Percentiles rank a stretch among this genome's conserved stretches.
These are phyloP conservation scores for Maudiozyma pseudohumilis DNA, from an alignment of 805 yeast species.

Conservation along the genomic window DNA sequence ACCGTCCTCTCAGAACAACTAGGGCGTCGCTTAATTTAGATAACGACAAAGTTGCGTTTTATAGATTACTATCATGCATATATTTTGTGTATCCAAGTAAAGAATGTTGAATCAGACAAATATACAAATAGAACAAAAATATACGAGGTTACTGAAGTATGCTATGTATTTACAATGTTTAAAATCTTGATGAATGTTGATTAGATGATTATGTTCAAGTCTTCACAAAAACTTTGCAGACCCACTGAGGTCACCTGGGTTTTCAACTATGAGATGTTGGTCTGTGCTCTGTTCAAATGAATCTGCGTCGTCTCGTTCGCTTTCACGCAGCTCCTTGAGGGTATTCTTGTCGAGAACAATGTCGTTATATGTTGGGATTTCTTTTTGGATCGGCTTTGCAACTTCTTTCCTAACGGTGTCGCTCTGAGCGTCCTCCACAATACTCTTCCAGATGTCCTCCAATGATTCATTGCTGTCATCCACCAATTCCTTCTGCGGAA, in stretches of 20 bases:
- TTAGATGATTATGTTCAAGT: not conserved
- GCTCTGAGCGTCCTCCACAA: conserved; percentile 16
- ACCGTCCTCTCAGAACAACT: no score
- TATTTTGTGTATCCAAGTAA: no score
- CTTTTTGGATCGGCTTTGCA: not conserved
- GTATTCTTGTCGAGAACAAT: conserved; percentile 14
- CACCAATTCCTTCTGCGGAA: conserved; percentile 9
- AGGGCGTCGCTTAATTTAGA: no score
- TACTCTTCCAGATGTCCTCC: conserved; percentile 23
- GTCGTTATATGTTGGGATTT: conserved; percentile 6
- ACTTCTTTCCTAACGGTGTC: conserved; percentile 1
- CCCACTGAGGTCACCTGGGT: conserved; percentile 32
- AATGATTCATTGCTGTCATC: conserved; percentile 18
- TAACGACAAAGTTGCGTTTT: no score
- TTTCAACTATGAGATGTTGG: conserved; percentile 30
- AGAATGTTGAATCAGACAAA: no score
- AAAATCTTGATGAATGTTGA: no score
- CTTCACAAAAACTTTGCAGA: conserved; percentile 33
- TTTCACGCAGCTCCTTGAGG: conserved; percentile 11
- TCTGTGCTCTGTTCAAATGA: conserved; percentile 27
- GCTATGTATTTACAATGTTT: not conserved
- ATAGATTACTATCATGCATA: no score
- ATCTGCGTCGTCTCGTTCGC: conserved; percentile 20
- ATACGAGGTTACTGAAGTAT: no score
- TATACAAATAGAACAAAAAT: no score